phyloP scores from a whole-genome alignment of 768 basidiomycete species.

The Pholiota molesta region DNA sequence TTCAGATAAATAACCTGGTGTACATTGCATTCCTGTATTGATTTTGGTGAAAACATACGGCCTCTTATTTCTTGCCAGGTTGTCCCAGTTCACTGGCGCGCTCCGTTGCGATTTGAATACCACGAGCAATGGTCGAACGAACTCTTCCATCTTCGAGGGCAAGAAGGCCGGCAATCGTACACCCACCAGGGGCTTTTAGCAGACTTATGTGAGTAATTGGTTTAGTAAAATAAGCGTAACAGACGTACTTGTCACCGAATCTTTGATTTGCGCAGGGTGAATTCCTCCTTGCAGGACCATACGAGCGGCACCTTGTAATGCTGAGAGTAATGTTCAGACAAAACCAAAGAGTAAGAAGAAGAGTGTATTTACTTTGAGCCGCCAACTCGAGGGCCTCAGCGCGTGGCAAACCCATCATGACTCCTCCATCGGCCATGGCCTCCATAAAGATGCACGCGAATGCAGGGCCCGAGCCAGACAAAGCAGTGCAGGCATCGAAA shows the following conservation, averaged over 20 bases:
- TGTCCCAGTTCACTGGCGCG: conserved; percentile 87
- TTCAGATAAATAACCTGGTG: neutral
- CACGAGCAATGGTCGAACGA: conserved; percentile 91
- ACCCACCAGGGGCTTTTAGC: conserved; percentile 87
- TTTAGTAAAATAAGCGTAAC: neutral
- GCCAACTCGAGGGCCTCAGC: conserved; percentile 94
- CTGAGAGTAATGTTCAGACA: conserved; percentile 41
- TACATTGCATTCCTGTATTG: neutral
- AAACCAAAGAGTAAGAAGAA: neutral
- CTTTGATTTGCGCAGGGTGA: conserved; percentile 96
- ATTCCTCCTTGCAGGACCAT: conserved; percentile 90
- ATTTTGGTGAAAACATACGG: neutral
- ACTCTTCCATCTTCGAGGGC: conserved; percentile 94
- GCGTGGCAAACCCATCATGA: conserved; percentile 99
- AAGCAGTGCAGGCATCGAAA: conserved; percentile 97
- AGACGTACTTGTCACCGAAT: conserved; percentile 90
- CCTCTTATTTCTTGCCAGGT: conserved; percentile 51
- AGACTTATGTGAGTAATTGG: neutral
- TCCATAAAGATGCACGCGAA: conserved; percentile 97
- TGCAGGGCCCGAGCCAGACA: conserved; percentile 95
- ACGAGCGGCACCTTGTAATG: conserved; percentile 93
- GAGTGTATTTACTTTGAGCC: conserved; percentile 75
- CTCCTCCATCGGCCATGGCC: conserved; percentile 98
- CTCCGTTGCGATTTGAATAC: conserved; percentile 92
- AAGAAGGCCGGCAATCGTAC: conserved; percentile 96